Base-by-base conservation (phyloP, 2,329 filamentous ascomycete genomes). In the Talaromyces sp. region DNA sequence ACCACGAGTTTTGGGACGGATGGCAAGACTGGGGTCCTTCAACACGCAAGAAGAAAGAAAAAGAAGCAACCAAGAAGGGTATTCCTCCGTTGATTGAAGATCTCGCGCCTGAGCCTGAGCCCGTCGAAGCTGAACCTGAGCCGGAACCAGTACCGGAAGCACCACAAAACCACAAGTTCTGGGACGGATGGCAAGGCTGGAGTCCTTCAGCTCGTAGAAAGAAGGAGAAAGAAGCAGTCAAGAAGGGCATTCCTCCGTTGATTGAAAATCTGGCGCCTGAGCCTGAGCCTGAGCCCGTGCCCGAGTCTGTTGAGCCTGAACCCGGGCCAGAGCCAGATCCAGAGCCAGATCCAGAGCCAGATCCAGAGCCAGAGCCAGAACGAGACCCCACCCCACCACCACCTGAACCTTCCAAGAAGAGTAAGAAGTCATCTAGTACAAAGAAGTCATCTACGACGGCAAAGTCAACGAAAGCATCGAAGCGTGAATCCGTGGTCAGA, bases 141-240 rank as follows among this genome's bases (percentile, higher is more conserved):
- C 62, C 82, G 73, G 75, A 68, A 58, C 64, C 67, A 39, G 48
- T 80, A 23, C 52, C 54, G 1, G 55, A 62, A n/a, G 61, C 61
- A 42, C 48, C 46, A 3, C 35, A 57, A 42, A 61, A 64, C 23
- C 40, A 63, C 37, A 16, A 52, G 23, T 61, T 64, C 40, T 62
- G 58, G 58, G 59, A 61, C n/a, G 58, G 44, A 0, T 64, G 62
- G 62, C 16, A 59, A 12, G 7, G 12, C 5, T 60, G 42, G 55
- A 23, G 37, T 5, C 21, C 58, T 21, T 11, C 14, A n/a, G 16
- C 46, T 5, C 56, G 50, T n/a, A 61, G 28, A 16, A 64, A 62
- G 23, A 64, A 58, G 28, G 58, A 61, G 9, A 61, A 62, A 21
- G 62, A 64, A 58, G 62, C 62, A 11, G 14, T 50, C 18, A 61